Evolutionary conservation across 192 early-diverging fungal species (phyloP), one percentile per base, ranked within the genome.

Genomic region (Backusella circina): DNA sequence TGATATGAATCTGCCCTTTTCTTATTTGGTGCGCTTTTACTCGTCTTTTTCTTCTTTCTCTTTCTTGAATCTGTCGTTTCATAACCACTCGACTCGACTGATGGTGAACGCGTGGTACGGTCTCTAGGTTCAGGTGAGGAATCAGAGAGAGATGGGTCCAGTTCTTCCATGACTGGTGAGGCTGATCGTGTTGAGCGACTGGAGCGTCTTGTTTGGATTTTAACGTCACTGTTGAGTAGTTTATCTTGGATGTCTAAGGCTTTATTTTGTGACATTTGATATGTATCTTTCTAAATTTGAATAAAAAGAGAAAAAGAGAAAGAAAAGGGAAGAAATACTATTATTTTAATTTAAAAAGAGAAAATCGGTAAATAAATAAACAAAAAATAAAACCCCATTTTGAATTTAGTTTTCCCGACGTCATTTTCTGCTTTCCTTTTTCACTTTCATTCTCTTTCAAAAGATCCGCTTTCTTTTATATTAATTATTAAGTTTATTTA

Each of bases 61-160:
- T 72, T 65, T 70, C 44, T 51, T 3, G 21, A 7, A 7, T 67
- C 65, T 0, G 28, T 36, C 30, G 41, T 77, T 3, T 61, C 31
- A 21, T 69, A 30, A 32, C 41, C 71, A 57, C 37, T 73, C 18
- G 71, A 73, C 9, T 77, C 76, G 26, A 64, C 69, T 15, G 77
- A 74, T 26, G 37, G 77, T 10, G 71, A 74, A n/a, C 72, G 65
- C 33, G 77, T 72, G 72, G 64, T 64, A 67, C 76, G 70, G 2
- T 23, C 28, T 38, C 36, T 31, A 9, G 54, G 70, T 23, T 73
- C 50, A 35, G 67, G 33, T 67, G 76, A 78, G 3, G 70, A 70
- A 32, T 35, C 47, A 35, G 71, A 57, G 15, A 70, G 39, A 44
- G 61, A 61, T 44, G 23, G 32, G 18, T 32, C 75, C 31, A 47